Base-by-base conservation (phyloP, 2,329 filamentous ascomycete genomes). In the Dactylellina drechsleri region DNA sequence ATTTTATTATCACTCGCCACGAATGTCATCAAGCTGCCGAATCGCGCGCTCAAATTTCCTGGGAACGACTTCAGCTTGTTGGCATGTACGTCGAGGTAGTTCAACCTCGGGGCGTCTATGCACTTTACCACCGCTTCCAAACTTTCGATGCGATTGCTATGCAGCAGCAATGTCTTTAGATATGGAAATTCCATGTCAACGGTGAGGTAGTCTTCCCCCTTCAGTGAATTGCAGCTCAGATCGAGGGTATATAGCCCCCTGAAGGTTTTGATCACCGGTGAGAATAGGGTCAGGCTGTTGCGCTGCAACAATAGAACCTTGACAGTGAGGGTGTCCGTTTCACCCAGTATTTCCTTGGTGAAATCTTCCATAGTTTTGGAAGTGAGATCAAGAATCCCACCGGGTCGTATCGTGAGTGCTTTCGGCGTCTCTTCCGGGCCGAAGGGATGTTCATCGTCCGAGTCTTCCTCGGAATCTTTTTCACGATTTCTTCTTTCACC, bases 1-100 rank as follows among this genome's bases (percentile, higher is more conserved):
- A 97, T 86, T 77, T 89, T 88, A 81, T 98, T 98, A 82, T 96
- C 92, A 2, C 89, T 87, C 0, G 89, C 90, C 16, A 94, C 83
- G 8, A 98, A 84, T 0, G 91, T 87, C 0, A 85, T 86, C 49
- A 97, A 85, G 5, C 84, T 85, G 0, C 92, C 92, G 80, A 92
- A 97, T 0, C 83, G 84, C 5, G 86, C 83, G 62, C 89, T 89
- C 5, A 97, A 83, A 23, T 81, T 81, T 1, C 81, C 77, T 0
- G 93, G 92, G 0, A 97, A 84, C 0, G 86, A 86, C 0, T 88
- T 86, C 31, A 98, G 83, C n/a, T 91, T 89, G 81, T 98, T 98
- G 77, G 90, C 87, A 23, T 91, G 92, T 6, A 96, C 85, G 80
- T 98, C 92, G 0, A 97, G 85, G 78, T 90, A 91, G 64, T 90